These are phyloP conservation scores for Garcia nutans DNA, from an alignment of 345 rosid genomes.

Conservation along the genomic window DNA sequence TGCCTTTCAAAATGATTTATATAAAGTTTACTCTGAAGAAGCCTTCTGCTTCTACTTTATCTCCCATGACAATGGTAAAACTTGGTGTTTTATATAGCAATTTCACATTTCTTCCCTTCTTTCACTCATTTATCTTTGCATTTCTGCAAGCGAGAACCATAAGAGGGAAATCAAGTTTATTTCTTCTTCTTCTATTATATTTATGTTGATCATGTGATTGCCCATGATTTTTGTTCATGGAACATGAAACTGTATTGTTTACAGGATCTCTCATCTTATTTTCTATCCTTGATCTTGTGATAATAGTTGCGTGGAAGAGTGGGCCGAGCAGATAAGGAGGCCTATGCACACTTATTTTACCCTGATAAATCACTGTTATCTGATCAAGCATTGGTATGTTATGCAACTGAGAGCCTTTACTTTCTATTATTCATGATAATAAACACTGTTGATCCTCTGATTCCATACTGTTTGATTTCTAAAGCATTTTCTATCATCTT, in stretches of 20 bases:
- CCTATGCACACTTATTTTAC: slow-evolving; percentile 91
- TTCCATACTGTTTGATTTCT: neutral
- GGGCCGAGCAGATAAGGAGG: slow-evolving; percentile 96
- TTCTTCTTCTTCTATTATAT: slow-evolving; percentile 9
- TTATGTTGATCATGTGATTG: neutral
- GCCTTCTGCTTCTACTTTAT: neutral
- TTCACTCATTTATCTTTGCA: neutral
- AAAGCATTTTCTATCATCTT: slow-evolving; percentile 23
- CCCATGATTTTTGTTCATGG: neutral
- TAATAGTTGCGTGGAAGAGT: slow-evolving; percentile 97
- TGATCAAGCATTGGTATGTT: slow-evolving; percentile 72
- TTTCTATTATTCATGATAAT: slow-evolving; percentile 8
- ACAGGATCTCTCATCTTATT: slow-evolving; percentile 10
- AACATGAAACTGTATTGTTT: neutral
- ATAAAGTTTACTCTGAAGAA: neutral
- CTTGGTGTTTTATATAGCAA: neutral
- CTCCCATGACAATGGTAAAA: neutral
- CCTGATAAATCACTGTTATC: slow-evolving; percentile 77
- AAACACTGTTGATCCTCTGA: slow-evolving; percentile 10
- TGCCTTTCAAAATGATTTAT: neutral
- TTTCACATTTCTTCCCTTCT: neutral
- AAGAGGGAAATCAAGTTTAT: slow-evolving; percentile 8
- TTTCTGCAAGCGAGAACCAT: neutral
- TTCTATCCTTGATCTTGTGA: slow-evolving; percentile 12
- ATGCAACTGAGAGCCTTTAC: slow-evolving; percentile 7